Evolutionary conservation across 106 monocot species (phyloP), one percentile per base, ranked within the genome.

Genomic region (Cymbidium sinense): DNA sequence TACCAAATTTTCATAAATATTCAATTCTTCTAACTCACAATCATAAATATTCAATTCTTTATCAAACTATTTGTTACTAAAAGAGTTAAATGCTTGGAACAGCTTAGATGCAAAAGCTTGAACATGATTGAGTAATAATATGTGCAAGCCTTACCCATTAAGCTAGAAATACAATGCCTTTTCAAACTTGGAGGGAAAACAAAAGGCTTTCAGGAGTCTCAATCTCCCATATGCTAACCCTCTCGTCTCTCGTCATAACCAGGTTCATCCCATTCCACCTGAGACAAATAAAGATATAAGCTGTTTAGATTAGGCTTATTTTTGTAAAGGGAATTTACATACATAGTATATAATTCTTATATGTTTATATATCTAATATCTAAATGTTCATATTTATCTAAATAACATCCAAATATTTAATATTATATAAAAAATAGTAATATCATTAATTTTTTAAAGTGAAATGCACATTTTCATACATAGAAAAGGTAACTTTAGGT

Each of bases 191-290:
- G 52, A 74, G 91, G 78, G 76, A 89, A 87, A 75, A 82, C 75
- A 75, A 99, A 80, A 85, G 83, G 76, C 80, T 91, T 76, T 99
- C 99, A 33, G 90, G 88, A 76, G 87, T 89, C 58, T 95, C 89
- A 74, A 99, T 93, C 79, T 99, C 99, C 92, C 95, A 99, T 76
- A 89, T n/a, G 75, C 86, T 99, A 70, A 95, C 95, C 75, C 99
- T 87, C 88, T 70, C 92, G 94, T 81, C 84, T 87, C 77, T 94
- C 94, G 75, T 83, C 88, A 76, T 83, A 90, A 41, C 95, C 86
- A 80, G 85, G 87, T 76, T 99, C 99, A 82, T 95, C 94, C 99
- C 99, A 99, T 84, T 95, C 95, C 35, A 95, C 99, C 96, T 96
- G 1, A 76, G 17, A 77, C 34, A 73, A 11, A 65, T 70, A 4